Percentiles rank a stretch among this genome's conserved stretches.
Evolutionary conservation across 2,329 filamentous ascomycete genomes (phyloP).

Genomic region (Verticillium longisporum): DNA sequence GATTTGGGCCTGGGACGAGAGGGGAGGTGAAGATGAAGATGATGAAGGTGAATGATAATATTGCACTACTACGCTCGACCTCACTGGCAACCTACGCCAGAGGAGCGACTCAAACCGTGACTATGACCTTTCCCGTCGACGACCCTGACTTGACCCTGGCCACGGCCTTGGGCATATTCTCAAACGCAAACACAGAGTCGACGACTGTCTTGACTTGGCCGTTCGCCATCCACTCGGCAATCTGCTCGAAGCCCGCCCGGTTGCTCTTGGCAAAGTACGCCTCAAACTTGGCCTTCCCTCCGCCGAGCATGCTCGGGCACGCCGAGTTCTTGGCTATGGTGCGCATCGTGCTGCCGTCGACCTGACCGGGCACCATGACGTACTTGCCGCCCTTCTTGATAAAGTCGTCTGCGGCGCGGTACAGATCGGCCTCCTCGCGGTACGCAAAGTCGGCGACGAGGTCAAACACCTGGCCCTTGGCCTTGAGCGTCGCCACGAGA

Average conservation of each 20-base stretch:
- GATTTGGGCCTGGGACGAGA: background rate
- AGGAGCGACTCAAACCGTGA: constrained; percentile 10
- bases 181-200: constrained; percentile 48
- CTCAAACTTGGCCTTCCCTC: constrained; percentile 32
- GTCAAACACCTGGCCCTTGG: constrained; percentile 38
- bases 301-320: constrained; percentile 26
- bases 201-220: constrained; percentile 50
- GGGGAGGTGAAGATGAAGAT: background rate
- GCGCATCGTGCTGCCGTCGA: constrained; percentile 26
- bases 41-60: background rate
- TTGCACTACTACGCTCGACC: too few species aligned
- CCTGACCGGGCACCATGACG: constrained; percentile 47
- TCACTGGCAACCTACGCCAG: too few species aligned
- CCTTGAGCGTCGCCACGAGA: constrained; percentile 37
- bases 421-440: constrained; percentile 38
- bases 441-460: constrained; percentile 54
- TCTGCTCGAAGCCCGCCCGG: constrained; percentile 35
- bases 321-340: constrained; percentile 16
- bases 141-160: constrained; percentile 50
- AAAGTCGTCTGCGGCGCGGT: constrained; percentile 42
- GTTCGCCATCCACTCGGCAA: constrained; percentile 49
- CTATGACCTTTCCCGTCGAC: constrained; percentile 54
- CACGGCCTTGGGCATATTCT: constrained; percentile 49
- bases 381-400: constrained; percentile 39
- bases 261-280: constrained; percentile 32